phyloP scores from a whole-genome alignment of 2,329 filamentous ascomycete genomes.

The Alternaria brassicicola region DNA sequence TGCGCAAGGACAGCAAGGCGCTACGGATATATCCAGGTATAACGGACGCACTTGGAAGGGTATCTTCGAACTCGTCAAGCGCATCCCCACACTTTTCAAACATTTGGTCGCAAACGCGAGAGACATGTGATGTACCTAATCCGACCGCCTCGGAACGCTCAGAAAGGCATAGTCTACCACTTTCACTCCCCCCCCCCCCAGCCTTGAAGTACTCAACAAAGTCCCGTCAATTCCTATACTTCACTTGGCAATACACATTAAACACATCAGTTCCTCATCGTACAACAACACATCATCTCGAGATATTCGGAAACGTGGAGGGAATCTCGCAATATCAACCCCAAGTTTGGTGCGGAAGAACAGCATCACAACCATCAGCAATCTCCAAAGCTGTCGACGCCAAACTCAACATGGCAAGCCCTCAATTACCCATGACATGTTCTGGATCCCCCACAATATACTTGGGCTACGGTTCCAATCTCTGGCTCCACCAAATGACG shows the following conservation, averaged over 20 bases:
- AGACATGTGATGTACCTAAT: slow-evolving; percentile 7
- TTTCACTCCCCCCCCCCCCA: not conserved
- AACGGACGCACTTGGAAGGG: not conserved
- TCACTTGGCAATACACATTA: not conserved
- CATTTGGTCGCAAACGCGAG: not conserved
- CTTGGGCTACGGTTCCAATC: slow-evolving; percentile 75
- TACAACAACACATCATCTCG: not conserved
- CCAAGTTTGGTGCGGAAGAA: not conserved
- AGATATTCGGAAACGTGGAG: too few species aligned
- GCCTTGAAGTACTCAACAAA: not conserved
- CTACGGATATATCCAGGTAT: not conserved
- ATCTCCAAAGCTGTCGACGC: not conserved
- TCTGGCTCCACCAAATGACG: slow-evolving; percentile 69
- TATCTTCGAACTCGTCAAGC: not conserved
- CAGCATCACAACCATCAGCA: not conserved
- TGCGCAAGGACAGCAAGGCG: not conserved
- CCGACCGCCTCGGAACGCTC: not conserved
- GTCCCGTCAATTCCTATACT: not conserved
- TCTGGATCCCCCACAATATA: slow-evolving; percentile 54
- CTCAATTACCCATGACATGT: not conserved
- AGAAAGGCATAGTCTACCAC: not conserved
- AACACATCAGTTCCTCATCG: not conserved
- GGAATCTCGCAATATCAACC: too few species aligned
- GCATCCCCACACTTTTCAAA: not conserved
- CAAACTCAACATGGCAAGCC: slow-evolving; percentile 12